A percentile compares a stretch with the other conserved stretches of the same genome.
These are phyloP conservation scores for Lantana camara DNA, from an alignment of 257 asterid species.

Conservation along the genomic window DNA sequence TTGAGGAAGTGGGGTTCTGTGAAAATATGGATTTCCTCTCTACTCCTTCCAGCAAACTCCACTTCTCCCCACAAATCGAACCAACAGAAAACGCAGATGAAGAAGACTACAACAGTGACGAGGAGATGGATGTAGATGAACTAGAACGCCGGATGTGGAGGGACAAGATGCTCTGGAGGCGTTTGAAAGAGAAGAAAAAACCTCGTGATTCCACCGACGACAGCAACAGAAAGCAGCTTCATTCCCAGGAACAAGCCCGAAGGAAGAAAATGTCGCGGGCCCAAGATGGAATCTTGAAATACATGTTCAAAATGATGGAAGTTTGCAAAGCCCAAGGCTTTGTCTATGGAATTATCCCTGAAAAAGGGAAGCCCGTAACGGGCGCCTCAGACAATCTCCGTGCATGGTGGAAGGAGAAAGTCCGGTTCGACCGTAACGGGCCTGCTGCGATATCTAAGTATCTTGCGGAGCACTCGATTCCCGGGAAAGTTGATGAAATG, in stretches of 20 bases:
- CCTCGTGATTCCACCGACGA: conserved; percentile 16
- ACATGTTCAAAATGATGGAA: conserved; percentile 62
- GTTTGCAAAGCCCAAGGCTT: conserved; percentile 63
- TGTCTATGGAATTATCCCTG: conserved; percentile 61
- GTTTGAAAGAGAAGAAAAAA: conserved; percentile 46
- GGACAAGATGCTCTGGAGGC: conserved; percentile 40
- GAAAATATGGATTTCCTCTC: conserved; percentile 38
- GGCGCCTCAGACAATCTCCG: conserved; percentile 66
- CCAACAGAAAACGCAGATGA: conserved; percentile 32
- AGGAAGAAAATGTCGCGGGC: conserved; percentile 68
- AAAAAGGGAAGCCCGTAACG: conserved; percentile 60
- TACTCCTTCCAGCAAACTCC: conserved; percentile 22
- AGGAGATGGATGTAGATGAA: conserved; percentile 48
- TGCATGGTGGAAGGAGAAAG: conserved; percentile 66
- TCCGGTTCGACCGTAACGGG: conserved; percentile 52
- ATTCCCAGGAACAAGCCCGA: conserved; percentile 55
- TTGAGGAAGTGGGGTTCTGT: conserved; percentile 44
- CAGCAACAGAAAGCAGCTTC: conserved; percentile 29
- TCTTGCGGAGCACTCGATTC: conserved; percentile 37
- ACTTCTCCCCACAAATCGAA: conserved; percentile 29
- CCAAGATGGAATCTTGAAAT: conserved; percentile 60
- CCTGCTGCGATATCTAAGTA: conserved; percentile 59
- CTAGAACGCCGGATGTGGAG: conserved; percentile 53
- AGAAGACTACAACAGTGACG: conserved; percentile 46
- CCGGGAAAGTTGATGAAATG: conserved; percentile 35